These are phyloP conservation scores for Xylaria venustula DNA, from an alignment of 495 filamentous ascomycete species.

Conservation along the genomic window DNA sequence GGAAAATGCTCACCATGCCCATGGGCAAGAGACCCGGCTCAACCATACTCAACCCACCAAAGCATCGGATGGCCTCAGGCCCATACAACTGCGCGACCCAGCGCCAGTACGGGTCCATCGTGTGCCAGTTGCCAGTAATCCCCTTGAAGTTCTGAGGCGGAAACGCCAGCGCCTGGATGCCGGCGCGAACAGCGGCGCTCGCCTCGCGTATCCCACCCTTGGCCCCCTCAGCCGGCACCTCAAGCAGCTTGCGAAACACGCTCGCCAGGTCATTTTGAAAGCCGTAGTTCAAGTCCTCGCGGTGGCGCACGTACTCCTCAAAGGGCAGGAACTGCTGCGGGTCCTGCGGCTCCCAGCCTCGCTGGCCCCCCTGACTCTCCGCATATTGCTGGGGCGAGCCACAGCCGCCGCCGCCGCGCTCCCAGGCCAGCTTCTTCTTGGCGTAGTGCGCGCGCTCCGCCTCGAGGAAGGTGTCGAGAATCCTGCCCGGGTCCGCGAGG, in stretches of 20 bases:
- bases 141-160: slow-evolving; percentile 14
- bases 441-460: slow-evolving; percentile 48
- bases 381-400: too few species aligned
- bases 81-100: slow-evolving; percentile 63
- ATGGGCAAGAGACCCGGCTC: slow-evolving; percentile 61
- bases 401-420: slow-evolving; percentile 27
- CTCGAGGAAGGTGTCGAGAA: slow-evolving; percentile 46
- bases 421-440: slow-evolving; percentile 42
- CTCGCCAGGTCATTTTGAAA: slow-evolving; percentile 21
- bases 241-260: slow-evolving; percentile 40
- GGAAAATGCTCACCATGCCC: slow-evolving; percentile 63
- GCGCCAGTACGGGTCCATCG: slow-evolving; percentile 58
- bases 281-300: slow-evolving; percentile 41
- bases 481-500: slow-evolving; percentile 41
- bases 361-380: slow-evolving; percentile 2
- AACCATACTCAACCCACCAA: slow-evolving; percentile 63
- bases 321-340: slow-evolving; percentile 49
- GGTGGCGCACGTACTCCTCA: slow-evolving; percentile 51
- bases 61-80: slow-evolving; percentile 55
- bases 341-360: slow-evolving; percentile 22
- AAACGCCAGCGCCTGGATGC: slow-evolving; percentile 21
- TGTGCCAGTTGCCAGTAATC: slow-evolving; percentile 30
- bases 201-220: neutral
- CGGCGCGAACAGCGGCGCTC: slow-evolving; percentile 27
- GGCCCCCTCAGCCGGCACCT: slow-evolving; percentile 17